Evolutionary conservation across 179 eudicot genomes (phyloP).

Genomic region (Nepenthes alata): DNA sequence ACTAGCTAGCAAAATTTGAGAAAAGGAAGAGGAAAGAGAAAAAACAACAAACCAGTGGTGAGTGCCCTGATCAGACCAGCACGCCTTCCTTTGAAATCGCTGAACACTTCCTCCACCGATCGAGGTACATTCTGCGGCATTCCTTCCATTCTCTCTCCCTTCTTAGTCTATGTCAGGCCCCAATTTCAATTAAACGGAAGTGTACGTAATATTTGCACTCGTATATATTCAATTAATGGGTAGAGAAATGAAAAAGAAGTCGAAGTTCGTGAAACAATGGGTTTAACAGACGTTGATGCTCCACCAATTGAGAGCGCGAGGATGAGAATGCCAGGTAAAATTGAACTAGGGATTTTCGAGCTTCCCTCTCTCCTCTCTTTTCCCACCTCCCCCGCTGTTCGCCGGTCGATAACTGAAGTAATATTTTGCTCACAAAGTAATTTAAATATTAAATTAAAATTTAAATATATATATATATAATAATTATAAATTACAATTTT

Average conservation of each 20-base stretch:
- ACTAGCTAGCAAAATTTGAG: neutral
- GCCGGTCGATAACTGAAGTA: no score
- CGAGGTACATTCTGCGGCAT: conserved; percentile 8
- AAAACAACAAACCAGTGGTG: conserved; percentile 5
- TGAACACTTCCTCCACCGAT: conserved; percentile 13
- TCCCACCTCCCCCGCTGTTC: neutral
- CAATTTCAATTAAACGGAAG: neutral
- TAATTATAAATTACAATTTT: no score
- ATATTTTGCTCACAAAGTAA: no score
- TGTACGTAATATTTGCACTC: neutral
- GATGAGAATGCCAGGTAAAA: neutral
- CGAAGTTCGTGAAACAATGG: neutral
- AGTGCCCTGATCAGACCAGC: conserved; percentile 15
- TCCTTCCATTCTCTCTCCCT: conserved; percentile 8
- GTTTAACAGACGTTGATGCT: neutral
- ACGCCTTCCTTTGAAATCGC: conserved; percentile 12
- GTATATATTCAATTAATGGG: neutral
- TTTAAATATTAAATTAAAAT: no score
- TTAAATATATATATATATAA: no score
- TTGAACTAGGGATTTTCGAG: neutral
- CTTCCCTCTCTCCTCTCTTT: neutral
- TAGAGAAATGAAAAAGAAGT: neutral
- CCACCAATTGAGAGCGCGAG: neutral
- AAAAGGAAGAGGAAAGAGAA: neutral
- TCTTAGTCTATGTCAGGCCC: neutral